phyloP scores from a whole-genome alignment of 768 basidiomycete species.

The Strobilomyces confusus region DNA sequence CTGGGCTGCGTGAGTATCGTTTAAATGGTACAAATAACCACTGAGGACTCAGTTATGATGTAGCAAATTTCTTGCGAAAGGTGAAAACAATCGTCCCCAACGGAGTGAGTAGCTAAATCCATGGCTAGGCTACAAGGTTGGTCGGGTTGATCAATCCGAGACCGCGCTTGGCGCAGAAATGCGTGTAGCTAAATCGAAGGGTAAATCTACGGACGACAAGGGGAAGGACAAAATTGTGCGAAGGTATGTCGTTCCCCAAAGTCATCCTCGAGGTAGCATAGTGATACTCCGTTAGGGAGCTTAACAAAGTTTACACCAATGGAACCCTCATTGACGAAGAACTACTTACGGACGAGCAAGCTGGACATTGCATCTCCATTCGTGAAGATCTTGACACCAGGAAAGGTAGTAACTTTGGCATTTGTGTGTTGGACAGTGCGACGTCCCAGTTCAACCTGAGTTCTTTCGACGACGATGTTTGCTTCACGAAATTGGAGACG shows the following conservation, averaged over 20 bases:
- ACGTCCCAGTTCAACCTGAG: conserved; percentile 94
- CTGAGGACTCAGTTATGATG: conserved; percentile 1
- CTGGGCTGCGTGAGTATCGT: conserved; percentile 73
- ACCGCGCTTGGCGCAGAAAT: conserved; percentile 97
- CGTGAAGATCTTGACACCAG: conserved; percentile 47
- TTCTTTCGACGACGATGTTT: conserved; percentile 87
- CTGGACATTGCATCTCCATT: conserved; percentile 91
- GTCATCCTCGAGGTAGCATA: background rate
- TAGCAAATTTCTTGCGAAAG: conserved; percentile 79
- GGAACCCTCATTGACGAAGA: conserved; percentile 92
- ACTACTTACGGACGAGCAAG: conserved; percentile 87
- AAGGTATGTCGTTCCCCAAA: conserved; percentile 40
- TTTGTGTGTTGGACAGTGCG: conserved; percentile 90
- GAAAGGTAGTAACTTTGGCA: conserved; percentile 64
- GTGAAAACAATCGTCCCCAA: conserved; percentile 1
- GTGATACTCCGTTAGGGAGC: conserved; percentile 47
- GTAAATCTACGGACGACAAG: conserved; percentile 45
- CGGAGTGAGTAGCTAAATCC: background rate
- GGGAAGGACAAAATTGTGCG: conserved; percentile 85
- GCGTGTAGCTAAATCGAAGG: conserved; percentile 69
- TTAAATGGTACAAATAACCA: background rate
- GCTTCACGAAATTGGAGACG: conserved; percentile 90
- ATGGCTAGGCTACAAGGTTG: conserved; percentile 79
- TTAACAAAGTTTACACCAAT: conserved; percentile 94
- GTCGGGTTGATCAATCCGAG: conserved; percentile 94